Evolutionary conservation across 805 yeast genomes (phyloP).

Genomic region (Saccharomycopsis sp.): DNA sequence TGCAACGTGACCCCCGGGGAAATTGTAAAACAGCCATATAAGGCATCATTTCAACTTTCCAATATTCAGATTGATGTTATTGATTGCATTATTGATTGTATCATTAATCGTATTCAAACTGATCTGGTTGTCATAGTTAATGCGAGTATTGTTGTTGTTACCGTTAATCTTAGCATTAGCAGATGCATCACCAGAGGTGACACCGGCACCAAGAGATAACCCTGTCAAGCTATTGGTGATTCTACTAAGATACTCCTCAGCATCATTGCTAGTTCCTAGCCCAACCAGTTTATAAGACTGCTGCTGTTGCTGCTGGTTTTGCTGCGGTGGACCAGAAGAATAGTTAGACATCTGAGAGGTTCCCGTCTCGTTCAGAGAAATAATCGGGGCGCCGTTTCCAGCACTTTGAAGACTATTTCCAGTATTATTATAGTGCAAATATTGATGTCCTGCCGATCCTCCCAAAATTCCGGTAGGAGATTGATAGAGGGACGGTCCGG

Average conservation of each 20-base stretch:
- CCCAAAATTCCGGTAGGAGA: not conserved
- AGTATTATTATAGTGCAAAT: not conserved
- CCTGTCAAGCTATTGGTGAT: conserved; percentile 1
- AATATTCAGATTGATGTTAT: conserved; percentile 1
- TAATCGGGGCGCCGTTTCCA: not conserved
- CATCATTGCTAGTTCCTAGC: not conserved
- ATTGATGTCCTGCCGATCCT: conserved; percentile 1
- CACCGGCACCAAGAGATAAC: conserved; percentile 18
- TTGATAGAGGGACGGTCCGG: not conserved
- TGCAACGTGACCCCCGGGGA: too few species aligned
- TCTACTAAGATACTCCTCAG: not conserved
- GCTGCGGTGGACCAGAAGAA: not conserved
- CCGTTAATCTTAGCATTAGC: conserved; percentile 11
- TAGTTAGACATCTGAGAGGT: not conserved
- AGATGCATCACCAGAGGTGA: conserved; percentile 13
- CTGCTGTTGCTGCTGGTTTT: not conserved
- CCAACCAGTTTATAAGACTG: not conserved
- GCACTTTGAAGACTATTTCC: not conserved
- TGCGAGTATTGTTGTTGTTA: conserved; percentile 8
- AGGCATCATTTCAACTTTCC: not conserved
- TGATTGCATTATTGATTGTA: conserved; percentile 7
- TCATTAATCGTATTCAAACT: conserved; percentile 2
- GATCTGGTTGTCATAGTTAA: not conserved
- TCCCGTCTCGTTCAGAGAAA: not conserved
- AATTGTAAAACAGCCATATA: too few species aligned